Percentiles rank a stretch among this genome's conserved stretches.
Evolutionary conservation across 2,329 filamentous ascomycete genomes (phyloP).

Genomic region (Zopfia rhizophila): DNA sequence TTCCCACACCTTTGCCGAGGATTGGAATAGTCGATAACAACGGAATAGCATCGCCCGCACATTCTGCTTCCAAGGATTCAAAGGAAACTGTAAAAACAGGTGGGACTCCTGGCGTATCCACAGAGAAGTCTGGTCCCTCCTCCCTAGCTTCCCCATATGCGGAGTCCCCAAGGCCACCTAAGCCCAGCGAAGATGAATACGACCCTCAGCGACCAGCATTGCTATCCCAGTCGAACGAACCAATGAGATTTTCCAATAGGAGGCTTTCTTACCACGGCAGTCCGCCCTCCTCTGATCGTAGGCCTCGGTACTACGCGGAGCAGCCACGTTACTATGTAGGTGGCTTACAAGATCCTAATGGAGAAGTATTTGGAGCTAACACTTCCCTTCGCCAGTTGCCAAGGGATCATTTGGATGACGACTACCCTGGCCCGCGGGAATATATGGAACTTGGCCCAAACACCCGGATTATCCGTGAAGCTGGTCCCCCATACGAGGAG

Average conservation of each 20-base stretch:
- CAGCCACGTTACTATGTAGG: slow-evolving; percentile 50
- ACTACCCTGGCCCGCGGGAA: slow-evolving; percentile 36
- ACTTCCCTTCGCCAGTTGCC: slow-evolving; percentile 30
- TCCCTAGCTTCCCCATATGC: slow-evolving; percentile 32
- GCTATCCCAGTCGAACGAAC: slow-evolving; percentile 27
- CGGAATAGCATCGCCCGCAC: slow-evolving; percentile 35
- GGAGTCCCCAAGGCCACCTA: slow-evolving; percentile 46
- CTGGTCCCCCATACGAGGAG: slow-evolving; percentile 39
- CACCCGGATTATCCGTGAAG: slow-evolving; percentile 38
- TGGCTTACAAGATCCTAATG: slow-evolving; percentile 17
- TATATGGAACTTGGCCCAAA: slow-evolving; percentile 44
- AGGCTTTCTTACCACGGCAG: slow-evolving; percentile 36
- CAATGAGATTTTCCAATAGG: slow-evolving; percentile 26
- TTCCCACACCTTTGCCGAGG: slow-evolving; percentile 55
- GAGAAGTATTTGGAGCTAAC: slow-evolving; percentile 28
- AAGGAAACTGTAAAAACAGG: slow-evolving; percentile 34
- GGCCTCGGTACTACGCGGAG: slow-evolving; percentile 42
- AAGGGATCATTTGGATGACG: slow-evolving; percentile 41
- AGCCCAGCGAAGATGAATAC: slow-evolving; percentile 59
- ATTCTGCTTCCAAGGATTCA: slow-evolving; percentile 42
- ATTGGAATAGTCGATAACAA: slow-evolving; percentile 51
- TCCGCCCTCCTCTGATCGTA: slow-evolving; percentile 36
- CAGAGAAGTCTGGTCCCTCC: slow-evolving; percentile 33
- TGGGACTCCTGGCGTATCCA: slow-evolving; percentile 28
- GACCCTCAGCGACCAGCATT: slow-evolving; percentile 56